These are phyloP conservation scores for Phytophthora hibernalis DNA, from an alignment of 352 stramenopile genomes.

Conservation along the genomic window DNA sequence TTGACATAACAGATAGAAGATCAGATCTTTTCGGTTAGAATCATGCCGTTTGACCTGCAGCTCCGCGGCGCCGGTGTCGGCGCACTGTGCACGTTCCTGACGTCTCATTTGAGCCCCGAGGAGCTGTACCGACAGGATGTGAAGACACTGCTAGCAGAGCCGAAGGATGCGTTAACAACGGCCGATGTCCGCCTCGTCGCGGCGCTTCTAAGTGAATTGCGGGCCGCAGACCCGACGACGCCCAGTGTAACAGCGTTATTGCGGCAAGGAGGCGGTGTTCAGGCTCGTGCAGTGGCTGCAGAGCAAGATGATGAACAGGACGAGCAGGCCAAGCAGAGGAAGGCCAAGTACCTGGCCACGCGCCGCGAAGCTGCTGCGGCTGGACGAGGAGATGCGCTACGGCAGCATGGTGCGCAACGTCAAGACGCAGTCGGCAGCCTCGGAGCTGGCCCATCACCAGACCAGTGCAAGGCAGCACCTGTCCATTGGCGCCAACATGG, in stretches of 20 bases:
- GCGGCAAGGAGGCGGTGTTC: conserved; percentile 23
- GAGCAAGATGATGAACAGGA: conserved; percentile 3
- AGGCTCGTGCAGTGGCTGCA: conserved; percentile 7
- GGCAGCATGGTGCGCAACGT: conserved; percentile 79
- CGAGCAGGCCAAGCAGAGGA: conserved; percentile 25
- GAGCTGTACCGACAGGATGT: conserved; percentile 17
- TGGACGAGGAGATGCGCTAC: conserved; percentile 87
- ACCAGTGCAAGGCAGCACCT: conserved; percentile 80
- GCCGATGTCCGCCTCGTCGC: conserved; percentile 36
- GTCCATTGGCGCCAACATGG: conserved; percentile 87
- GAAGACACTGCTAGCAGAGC: conserved; percentile 22
- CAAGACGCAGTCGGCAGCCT: conserved; percentile 47
- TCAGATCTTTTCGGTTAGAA: conserved; percentile 15
- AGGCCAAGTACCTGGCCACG: conserved; percentile 48
- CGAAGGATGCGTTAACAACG: conserved; percentile 20
- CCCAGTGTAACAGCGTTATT: conserved; percentile 37
- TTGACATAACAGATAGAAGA: background rate
- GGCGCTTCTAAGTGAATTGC: conserved; percentile 29
- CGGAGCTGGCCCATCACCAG: conserved; percentile 65
- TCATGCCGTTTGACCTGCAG: conserved; percentile 28
- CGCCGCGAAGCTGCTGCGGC: conserved; percentile 69
- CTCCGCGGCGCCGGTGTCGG: conserved; percentile 32
- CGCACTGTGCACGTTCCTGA: conserved; percentile 41
- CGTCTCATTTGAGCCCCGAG: conserved; percentile 20
- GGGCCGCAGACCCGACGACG: conserved; percentile 26